Evolutionary conservation across 2,329 filamentous ascomycete species (phyloP), one percentile per base, ranked within the genome.

Genomic region (Tolypocladium amazonense): DNA sequence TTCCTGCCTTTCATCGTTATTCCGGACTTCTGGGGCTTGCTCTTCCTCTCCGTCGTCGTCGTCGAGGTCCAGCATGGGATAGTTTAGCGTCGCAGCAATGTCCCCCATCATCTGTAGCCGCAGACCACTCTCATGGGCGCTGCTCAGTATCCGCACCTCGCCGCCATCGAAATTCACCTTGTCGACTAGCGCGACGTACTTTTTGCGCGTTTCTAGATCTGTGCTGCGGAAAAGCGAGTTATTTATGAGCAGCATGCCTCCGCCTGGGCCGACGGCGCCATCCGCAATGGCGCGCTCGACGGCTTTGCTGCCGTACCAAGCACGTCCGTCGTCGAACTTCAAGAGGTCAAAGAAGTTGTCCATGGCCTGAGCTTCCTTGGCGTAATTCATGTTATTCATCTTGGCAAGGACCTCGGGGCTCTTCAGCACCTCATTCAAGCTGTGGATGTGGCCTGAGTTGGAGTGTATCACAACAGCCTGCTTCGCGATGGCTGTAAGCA

Each of bases 71-170:
- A 84, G 76, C 43, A 97, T 81, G 0, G 94, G 92, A 71, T 92
- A 99, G 15, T 93, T 97, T 63, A 97, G 76, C 35, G 97, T 88
- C 1, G 92, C 92, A 20, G 93, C 94, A 62, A 99, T 88, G 23
- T 92, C 89, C 1, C 94, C 92, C 62, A 97, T 72, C 15, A 87
- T 88, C 65, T 92, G 90, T 18, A 99, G 75, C 61, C 92, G 80
- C 76, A 88, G 88, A 0, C 94, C 94, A 71, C 92, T 97, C 77
- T 97, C 93, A 72, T 97, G 93, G 69, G 95, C 88, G 67, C 89
- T 92, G 72, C 93, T 97, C 35, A 97, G 75, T n/a, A 97, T 84
- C 58, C 90, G 81, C 0, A 91, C 90, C 65, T 97, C 92, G 1
- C 93, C 94, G 6, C 93, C 94, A 64, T 91, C 87, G 3, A 86